Base-by-base conservation (phyloP, 768 basidiomycete genomes). In the Hemileccinum rubropunctum region DNA sequence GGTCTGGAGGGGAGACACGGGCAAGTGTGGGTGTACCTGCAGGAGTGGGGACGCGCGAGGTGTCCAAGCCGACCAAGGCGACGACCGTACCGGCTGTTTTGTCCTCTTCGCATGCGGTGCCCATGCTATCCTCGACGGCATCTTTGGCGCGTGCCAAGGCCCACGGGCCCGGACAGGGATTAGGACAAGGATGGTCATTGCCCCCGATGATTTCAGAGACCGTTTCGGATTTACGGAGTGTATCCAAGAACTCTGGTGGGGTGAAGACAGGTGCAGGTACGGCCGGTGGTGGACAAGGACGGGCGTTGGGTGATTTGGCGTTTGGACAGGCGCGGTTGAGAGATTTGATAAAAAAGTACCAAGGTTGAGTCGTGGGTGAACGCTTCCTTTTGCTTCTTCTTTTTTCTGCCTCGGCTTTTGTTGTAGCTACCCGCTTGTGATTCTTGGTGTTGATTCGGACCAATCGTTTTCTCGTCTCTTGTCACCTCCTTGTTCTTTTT, bases 281-380 rank as follows among this genome's bases (percentile, higher is more conserved):
- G 3, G 42, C 42, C 6, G 57, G 2, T 4, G 34, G 13, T 21
- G 45, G 43, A 11, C 54, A 47, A 14, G 59, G 56, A n/a, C 48
- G 62, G 33, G 52, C 58, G 15, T 51, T 58, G 32, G 70, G 71
- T 2, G 84, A 86, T 35, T 65, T 86, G 50, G 84, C 80, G 10
- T 89, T 90, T 69, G 88, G 88, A 13, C 84, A 90, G 66, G 87
- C 88, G 13, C 73, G 84, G 52, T 67, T 91, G 57, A 73, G 86
- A 48, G 88, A 90, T 68, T 71, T 91, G 53, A 91, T 91, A 64
- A 85, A 83, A 78, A 86, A 88, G 60, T 91, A 90, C 63, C 88
- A 91, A 68, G 73, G 28, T 66, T 56, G 33, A 12, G 20, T 32
- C 20, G 8, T 34, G 21, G 34, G 20, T 26, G 53, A 32, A 13